Percentiles rank a stretch among this genome's conserved stretches.
Evolutionary conservation across 768 basidiomycete genomes (phyloP).

Genomic region (Strobilomyces dryophilus): DNA sequence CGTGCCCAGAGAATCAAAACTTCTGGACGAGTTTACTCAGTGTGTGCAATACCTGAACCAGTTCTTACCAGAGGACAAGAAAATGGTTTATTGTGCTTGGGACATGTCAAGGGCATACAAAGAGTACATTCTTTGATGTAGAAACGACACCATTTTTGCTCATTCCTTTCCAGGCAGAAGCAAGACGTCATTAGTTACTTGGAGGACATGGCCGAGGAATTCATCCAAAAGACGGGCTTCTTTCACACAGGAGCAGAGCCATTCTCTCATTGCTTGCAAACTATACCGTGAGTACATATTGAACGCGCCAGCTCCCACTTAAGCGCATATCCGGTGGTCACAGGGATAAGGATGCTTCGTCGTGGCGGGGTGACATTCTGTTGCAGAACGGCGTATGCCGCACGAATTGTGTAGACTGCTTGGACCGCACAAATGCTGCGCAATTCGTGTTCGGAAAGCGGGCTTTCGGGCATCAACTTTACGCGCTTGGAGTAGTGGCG

Average conservation of each 20-base stretch:
- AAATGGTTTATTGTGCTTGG: conserved; percentile 92
- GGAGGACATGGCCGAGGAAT: conserved; percentile 93
- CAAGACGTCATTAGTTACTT: conserved; percentile 94
- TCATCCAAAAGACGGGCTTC: conserved; percentile 86
- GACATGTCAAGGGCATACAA: conserved; percentile 96
- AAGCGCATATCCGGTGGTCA: neutral
- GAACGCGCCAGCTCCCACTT: neutral
- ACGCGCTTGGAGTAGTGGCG: conserved; percentile 87
- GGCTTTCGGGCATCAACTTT: conserved; percentile 91
- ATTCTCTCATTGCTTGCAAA: conserved; percentile 61
- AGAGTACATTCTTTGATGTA: conserved; percentile 51
- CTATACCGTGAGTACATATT: conserved; percentile 29
- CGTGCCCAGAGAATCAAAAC: conserved; percentile 81
- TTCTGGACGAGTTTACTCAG: conserved; percentile 86
- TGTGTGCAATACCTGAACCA: conserved; percentile 94
- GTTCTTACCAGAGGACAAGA: conserved; percentile 80
- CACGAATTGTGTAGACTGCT: conserved; percentile 95
- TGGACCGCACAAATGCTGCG: conserved; percentile 94
- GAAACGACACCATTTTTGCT: neutral
- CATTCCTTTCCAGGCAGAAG: conserved; percentile 58
- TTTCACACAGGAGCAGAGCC: conserved; percentile 94
- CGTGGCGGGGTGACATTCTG: conserved; percentile 63
- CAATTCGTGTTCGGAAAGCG: conserved; percentile 97
- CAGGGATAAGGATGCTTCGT: conserved; percentile 28
- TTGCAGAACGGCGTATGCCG: conserved; percentile 91